phyloP scores from a whole-genome alignment of 306 rosid species.

The Lathyrus tuberosus region DNA sequence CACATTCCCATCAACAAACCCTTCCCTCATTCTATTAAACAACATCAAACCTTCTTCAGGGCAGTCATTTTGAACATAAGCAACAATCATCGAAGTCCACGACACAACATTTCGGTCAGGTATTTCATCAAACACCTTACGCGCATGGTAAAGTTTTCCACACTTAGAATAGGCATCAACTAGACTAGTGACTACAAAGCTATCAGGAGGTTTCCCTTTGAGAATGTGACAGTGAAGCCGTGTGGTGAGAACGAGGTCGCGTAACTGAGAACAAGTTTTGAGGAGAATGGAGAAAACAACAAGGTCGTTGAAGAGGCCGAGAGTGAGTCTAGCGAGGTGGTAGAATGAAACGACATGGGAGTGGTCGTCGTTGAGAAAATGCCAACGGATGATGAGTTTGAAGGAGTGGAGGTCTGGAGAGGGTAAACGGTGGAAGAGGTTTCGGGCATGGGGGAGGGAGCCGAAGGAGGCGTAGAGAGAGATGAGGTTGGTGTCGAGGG shows the following conservation, averaged over 20 bases:
- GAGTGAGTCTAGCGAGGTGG: slow-evolving; percentile 43
- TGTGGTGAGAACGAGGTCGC: slow-evolving; percentile 48
- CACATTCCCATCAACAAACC: slow-evolving; percentile 56
- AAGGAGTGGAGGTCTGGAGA: slow-evolving; percentile 58
- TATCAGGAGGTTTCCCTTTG: slow-evolving; percentile 54
- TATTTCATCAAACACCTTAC: slow-evolving; percentile 57
- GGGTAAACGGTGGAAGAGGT: slow-evolving; percentile 59
- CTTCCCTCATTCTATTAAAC: slow-evolving; percentile 72
- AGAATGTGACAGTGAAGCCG: slow-evolving; percentile 60
- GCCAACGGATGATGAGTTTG: slow-evolving; percentile 74
- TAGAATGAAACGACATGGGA: slow-evolving; percentile 51
- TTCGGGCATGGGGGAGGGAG: slow-evolving; percentile 54
- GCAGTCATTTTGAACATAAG: slow-evolving; percentile 74
- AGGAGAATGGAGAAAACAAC: slow-evolving; percentile 58
- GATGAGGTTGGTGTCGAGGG: slow-evolving; percentile 53
- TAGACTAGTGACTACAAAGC: slow-evolving; percentile 56
- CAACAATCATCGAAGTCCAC: slow-evolving; percentile 80
- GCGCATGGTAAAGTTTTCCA: slow-evolving; percentile 42
- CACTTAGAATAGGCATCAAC: slow-evolving; percentile 65
- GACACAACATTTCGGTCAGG: slow-evolving; percentile 58
- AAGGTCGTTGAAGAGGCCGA: slow-evolving; percentile 41
- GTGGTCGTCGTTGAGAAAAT: slow-evolving; percentile 58
- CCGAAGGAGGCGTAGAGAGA: slow-evolving; percentile 66
- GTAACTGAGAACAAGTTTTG: slow-evolving; percentile 60
- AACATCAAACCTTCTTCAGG: slow-evolving; percentile 53